A percentile compares a stretch with the other conserved stretches of the same genome.
phyloP scores from a whole-genome alignment of 495 filamentous ascomycete species.

The Xylaria sp. region DNA sequence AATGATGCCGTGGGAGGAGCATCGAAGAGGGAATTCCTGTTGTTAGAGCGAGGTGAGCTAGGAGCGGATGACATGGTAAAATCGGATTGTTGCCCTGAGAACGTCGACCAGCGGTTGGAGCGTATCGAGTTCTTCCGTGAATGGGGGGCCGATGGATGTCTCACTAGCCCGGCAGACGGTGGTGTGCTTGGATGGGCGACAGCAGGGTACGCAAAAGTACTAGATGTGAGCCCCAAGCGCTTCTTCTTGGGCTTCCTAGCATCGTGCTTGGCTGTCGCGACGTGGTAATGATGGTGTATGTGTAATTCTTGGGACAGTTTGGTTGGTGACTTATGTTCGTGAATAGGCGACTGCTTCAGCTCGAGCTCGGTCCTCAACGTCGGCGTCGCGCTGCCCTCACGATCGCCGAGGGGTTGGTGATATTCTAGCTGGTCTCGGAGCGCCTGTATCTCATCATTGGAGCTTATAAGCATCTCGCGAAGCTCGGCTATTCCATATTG shows the following conservation, averaged over 20 bases:
- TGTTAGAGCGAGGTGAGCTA: conserved; percentile 79
- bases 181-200: conserved; percentile 47
- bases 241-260: conserved; percentile 73
- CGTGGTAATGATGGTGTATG: conserved; percentile 92
- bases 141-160: conserved; percentile 63
- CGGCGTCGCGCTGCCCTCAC: conserved; percentile 48
- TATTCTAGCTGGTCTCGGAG: conserved; percentile 82
- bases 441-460: conserved; percentile 91
- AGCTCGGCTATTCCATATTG: conserved; percentile 90
- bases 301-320: conserved; percentile 77
- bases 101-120: conserved; percentile 67
- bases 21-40: conserved; percentile 81
- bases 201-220: conserved; percentile 63
- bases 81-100: conserved; percentile 67
- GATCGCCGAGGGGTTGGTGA: conserved; percentile 70
- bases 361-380: conserved; percentile 75
- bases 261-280: conserved; percentile 66
- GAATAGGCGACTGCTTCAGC: conserved; percentile 51
- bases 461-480: conserved; percentile 86
- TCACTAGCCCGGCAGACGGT: conserved; percentile 41
- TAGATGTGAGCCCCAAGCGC: conserved; percentile 65
- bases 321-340: conserved; percentile 35
- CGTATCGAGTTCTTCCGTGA: conserved; percentile 66
- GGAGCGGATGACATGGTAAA: conserved; percentile 73
- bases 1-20: conserved; percentile 61